A percentile compares a stretch with the other conserved stretches of the same genome.
Evolutionary conservation across 495 filamentous ascomycete species (phyloP).

Genomic region (Jackrogersella multiformis): DNA sequence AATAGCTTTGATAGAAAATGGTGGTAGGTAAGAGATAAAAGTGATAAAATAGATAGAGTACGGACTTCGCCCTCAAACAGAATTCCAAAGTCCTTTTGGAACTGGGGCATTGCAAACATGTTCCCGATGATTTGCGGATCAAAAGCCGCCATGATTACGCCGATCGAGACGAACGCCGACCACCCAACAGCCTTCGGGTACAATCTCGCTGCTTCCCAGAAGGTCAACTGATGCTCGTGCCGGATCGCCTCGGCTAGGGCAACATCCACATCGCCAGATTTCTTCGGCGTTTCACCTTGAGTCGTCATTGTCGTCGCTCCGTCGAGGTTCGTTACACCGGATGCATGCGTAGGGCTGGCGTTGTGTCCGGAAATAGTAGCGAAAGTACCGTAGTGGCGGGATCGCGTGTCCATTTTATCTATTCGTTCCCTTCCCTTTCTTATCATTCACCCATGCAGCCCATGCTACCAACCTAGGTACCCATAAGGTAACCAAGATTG

Average conservation of each 20-base stretch:
- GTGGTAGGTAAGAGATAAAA: too few species aligned
- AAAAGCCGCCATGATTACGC: slow-evolving; percentile 58
- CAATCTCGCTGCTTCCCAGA: slow-evolving; percentile 47
- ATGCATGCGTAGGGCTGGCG: slow-evolving; percentile 26
- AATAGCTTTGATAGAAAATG: background rate
- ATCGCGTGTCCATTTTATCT: slow-evolving; percentile 40
- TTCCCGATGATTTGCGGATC: slow-evolving; percentile 57
- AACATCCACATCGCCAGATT: slow-evolving; percentile 33
- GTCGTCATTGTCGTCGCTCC: slow-evolving; percentile 22
- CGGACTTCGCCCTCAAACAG: slow-evolving; percentile 47
- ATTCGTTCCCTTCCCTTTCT: slow-evolving; percentile 3
- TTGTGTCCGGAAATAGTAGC: slow-evolving; percentile 18
- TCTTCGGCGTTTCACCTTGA: slow-evolving; percentile 23
- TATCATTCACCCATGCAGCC: slow-evolving; percentile 21
- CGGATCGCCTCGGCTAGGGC: slow-evolving; percentile 47
- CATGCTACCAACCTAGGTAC: slow-evolving; percentile 4
- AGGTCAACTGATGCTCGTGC: slow-evolving; percentile 47
- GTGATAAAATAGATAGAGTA: slow-evolving; percentile 14
- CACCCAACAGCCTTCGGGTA: slow-evolving; percentile 56
- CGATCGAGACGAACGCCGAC: slow-evolving; percentile 55
- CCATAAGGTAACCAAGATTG: slow-evolving; percentile 10
- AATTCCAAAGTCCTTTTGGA: slow-evolving; percentile 56
- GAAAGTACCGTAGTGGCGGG: slow-evolving; percentile 40
- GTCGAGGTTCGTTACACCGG: slow-evolving; percentile 26
- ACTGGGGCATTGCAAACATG: slow-evolving; percentile 56